Evolutionary conservation across 352 stramenopile species (phyloP), one percentile per base, ranked within the genome.

Genomic region (Halophytophthora polymorphica): DNA sequence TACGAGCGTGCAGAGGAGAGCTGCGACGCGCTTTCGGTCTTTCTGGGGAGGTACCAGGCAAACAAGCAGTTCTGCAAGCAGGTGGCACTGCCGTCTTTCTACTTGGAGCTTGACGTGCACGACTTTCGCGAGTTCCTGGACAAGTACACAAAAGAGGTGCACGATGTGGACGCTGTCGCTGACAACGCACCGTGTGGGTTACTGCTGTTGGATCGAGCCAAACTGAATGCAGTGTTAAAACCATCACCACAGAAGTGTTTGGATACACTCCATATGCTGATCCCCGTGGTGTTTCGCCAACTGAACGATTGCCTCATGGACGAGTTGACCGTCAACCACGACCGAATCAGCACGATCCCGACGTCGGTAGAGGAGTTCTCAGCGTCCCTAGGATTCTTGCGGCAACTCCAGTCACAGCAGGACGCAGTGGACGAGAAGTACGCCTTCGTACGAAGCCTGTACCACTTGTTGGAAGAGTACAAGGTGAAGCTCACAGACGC

Each of bases 311-410:
- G 58, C 15, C 41, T 92, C 15, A 82, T 82, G 70, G 61, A 65
- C 2, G 63, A 89, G 10, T 55, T 86, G 21, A 86, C 64, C 6
- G 31, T 37, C 0, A 67, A 75, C 43, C 88, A 87, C 38, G 82
- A 92, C 6, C 65, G 68, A 29, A 86, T 92, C 29, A 83, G 76
- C 46, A 65, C 73, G n/a, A 86, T 89, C 22, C 82, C 82, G 2
- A 74, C 66, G 0, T 82, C 71, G 1, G 82, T 92, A 0, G 79
- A 89, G 48, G 82, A 88, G 17, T 92, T 83, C 51, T 75, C 82
- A 6, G 75, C 73, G 11, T 70, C 75, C 11, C 36, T 92, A 5
- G 71, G 55, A 11, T 88, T 76, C 55, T 58, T 88, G 13, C 66
- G 75, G 17, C 45, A 88, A 17, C 60, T 88, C 5, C 74, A 92